Percentiles rank a stretch among this genome's conserved stretches.
These are phyloP conservation scores for Apiospora koreana DNA, from an alignment of 2,329 filamentous ascomycete genomes.

Conservation along the genomic window DNA sequence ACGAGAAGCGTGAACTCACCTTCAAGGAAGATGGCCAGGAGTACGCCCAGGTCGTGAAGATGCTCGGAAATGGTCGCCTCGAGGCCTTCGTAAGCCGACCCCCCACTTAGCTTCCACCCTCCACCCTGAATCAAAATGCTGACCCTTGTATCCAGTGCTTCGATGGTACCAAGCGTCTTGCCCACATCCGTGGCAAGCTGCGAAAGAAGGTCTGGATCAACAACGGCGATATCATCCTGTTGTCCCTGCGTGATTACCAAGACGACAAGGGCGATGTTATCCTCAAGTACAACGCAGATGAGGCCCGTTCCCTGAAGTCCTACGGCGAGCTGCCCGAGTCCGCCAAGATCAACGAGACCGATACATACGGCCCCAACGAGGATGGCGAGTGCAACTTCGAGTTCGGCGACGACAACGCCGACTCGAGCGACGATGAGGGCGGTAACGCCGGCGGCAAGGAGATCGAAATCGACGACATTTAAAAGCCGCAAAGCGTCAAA, in stretches of 20 bases:
- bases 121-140: neutral
- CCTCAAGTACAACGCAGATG: constrained; percentile 94
- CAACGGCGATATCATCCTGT: constrained; percentile 90
- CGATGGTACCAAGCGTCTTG: constrained; percentile 38
- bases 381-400: constrained; percentile 97
- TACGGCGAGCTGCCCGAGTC: constrained; percentile 97
- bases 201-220: constrained; percentile 99
- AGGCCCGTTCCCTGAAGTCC: constrained; percentile 91
- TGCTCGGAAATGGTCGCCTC: constrained; percentile 92
- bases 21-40: constrained; percentile 92
- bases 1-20: constrained; percentile 96
- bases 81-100: constrained; percentile 68
- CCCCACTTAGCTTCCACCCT: constrained; percentile 55
- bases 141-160: neutral
- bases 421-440: constrained; percentile 53
- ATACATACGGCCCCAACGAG: constrained; percentile 88
- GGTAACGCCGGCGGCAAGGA: constrained; percentile 64
- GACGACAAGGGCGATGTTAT: constrained; percentile 93
- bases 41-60: constrained; percentile 72
- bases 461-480: constrained; percentile 95
- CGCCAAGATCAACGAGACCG: constrained; percentile 99
- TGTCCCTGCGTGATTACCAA: constrained; percentile 89
- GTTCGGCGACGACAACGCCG: constrained; percentile 90
- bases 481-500: constrained; percentile 36
- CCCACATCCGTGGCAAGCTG: constrained; percentile 91